phyloP scores from a whole-genome alignment of 1,139 yeast species.

The Diutina ranongensis region DNA sequence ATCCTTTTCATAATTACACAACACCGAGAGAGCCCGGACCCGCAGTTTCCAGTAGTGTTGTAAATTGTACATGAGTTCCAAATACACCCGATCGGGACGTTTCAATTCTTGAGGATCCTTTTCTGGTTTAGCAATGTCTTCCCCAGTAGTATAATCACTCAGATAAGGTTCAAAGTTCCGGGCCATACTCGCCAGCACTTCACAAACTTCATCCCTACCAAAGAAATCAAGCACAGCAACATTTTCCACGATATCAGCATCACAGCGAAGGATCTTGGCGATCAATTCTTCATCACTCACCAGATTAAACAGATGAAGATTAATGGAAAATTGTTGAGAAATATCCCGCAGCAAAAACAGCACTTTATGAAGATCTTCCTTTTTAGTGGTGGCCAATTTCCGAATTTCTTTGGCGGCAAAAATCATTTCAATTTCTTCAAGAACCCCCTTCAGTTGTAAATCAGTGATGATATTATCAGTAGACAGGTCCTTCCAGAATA shows the following conservation, averaged over 20 bases:
- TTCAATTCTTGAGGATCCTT: constrained; percentile 67
- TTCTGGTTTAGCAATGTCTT: constrained; percentile 42
- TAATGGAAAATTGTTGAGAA: constrained; percentile 72
- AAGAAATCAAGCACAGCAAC: constrained; percentile 62
- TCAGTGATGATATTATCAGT: constrained; percentile 41
- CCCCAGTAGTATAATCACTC: constrained; percentile 23
- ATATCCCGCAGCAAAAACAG: constrained; percentile 58
- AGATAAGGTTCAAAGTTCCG: constrained; percentile 60
- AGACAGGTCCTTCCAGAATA: constrained; percentile 39
- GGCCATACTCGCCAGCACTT: constrained; percentile 51
- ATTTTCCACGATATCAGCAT: constrained; percentile 40
- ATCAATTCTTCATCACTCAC: constrained; percentile 47
- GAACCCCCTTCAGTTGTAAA: constrained; percentile 55
- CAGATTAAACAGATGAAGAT: constrained; percentile 49
- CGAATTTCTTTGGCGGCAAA: constrained; percentile 75
- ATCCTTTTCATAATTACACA: constrained; percentile 55
- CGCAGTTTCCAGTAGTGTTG: constrained; percentile 78
- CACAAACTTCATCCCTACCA: constrained; percentile 56
- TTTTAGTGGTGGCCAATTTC: constrained; percentile 36
- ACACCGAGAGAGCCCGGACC: constrained; percentile 54
- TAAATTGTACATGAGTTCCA: constrained; percentile 62
- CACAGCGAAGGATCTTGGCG: constrained; percentile 50
- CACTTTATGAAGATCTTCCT: constrained; percentile 39
- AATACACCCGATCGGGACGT: constrained; percentile 63
- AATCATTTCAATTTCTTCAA: constrained; percentile 61